Percentiles rank a stretch among this genome's conserved stretches.
phyloP scores from a whole-genome alignment of 805 yeast genomes.

The Ogataea pini region DNA sequence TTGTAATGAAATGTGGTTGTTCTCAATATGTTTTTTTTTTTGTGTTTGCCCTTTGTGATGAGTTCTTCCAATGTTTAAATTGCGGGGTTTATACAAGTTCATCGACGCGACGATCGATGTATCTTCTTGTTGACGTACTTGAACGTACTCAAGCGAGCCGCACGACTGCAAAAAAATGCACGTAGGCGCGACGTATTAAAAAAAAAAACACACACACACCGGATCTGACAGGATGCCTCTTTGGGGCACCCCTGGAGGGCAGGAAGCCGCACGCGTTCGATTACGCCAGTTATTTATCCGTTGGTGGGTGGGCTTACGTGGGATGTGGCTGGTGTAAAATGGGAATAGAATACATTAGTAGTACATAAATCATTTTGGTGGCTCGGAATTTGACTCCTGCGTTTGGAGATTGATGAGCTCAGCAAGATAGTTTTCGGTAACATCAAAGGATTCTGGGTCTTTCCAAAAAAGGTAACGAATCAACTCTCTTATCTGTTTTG shows the following conservation, averaged over 20 bases:
- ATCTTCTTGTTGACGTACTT: not conserved
- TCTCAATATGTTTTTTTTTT: no score
- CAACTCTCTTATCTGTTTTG: conserved; percentile 55
- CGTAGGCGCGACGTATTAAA: conserved; percentile 2
- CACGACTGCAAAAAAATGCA: conserved; percentile 1
- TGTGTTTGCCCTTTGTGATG: not conserved
- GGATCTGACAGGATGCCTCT: conserved; percentile 5
- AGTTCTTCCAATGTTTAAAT: not conserved
- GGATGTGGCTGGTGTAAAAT: not conserved
- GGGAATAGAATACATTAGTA: not conserved
- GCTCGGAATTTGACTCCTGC: not conserved
- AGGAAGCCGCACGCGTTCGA: conserved; percentile 1
- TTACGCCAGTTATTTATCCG: not conserved
- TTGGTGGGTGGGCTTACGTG: not conserved
- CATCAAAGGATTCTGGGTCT: conserved; percentile 59
- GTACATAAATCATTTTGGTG: not conserved
- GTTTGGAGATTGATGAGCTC: conserved; percentile 30
- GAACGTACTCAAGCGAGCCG: not conserved
- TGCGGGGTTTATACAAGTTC: not conserved
- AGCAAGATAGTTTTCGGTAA: conserved; percentile 45
- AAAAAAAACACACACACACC: no score
- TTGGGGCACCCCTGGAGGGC: not conserved
- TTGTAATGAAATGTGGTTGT: not conserved
- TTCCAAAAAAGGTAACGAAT: conserved; percentile 53
- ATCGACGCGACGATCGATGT: conserved; percentile 4